These are phyloP conservation scores for Aureobasidium lini DNA, from an alignment of 2,329 filamentous ascomycete genomes.

Conservation along the genomic window DNA sequence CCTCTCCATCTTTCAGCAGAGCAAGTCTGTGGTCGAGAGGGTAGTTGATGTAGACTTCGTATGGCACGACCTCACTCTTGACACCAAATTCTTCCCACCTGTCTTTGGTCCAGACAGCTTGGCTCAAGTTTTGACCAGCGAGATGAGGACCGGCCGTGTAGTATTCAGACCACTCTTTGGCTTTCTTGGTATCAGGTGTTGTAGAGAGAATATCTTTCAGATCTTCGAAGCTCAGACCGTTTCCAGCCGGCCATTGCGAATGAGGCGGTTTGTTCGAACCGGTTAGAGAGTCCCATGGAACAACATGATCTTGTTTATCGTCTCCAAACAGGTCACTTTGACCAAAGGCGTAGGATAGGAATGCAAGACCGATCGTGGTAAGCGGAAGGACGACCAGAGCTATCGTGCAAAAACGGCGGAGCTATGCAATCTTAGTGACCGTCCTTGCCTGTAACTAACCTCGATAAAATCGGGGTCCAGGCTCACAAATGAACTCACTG, in stretches of 20 bases:
- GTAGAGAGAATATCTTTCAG: constrained; percentile 47
- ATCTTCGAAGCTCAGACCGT: constrained; percentile 46
- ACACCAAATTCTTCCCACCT: constrained; percentile 44
- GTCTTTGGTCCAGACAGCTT: constrained; percentile 45
- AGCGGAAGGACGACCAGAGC: constrained; percentile 36
- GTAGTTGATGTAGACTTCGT: constrained; percentile 47
- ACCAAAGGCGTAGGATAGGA: constrained; percentile 32
- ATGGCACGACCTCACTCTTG: constrained; percentile 37
- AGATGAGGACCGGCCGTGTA: constrained; percentile 46
- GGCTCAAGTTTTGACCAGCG: constrained; percentile 44
- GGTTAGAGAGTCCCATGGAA: constrained; percentile 15
- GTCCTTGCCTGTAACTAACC: background rate
- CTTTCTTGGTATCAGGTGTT: constrained; percentile 48
- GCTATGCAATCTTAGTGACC: constrained; percentile 18
- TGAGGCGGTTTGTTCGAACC: constrained; percentile 25
- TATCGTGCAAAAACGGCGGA: constrained; percentile 61
- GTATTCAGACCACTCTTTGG: constrained; percentile 42
- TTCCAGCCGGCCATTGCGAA: constrained; percentile 33
- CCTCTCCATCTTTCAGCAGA: constrained; percentile 32
- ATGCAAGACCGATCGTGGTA: constrained; percentile 29
- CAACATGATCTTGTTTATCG: constrained; percentile 20
- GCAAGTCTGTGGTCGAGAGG: constrained; percentile 41
- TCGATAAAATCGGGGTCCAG: background rate
- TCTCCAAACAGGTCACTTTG: constrained; percentile 28
- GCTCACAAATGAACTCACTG: constrained; percentile 20